Evolutionary conservation across 2,329 filamentous ascomycete genomes (phyloP).

Genomic region (Scortechinia acanthostroma): DNA sequence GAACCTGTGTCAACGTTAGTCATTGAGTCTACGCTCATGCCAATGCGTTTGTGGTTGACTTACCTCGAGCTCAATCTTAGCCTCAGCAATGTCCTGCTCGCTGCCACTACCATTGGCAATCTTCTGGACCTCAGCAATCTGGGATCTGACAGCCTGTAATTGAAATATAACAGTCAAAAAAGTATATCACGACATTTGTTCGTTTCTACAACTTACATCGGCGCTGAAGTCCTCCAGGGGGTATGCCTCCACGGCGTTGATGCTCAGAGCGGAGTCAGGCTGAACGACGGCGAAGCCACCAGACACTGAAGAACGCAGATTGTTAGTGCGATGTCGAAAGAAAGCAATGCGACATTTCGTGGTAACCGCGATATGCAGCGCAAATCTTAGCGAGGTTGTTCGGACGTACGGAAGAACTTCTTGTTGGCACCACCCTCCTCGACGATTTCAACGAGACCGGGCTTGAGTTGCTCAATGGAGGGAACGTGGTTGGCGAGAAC

Average conservation of each 20-base stretch:
- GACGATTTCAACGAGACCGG: slow-evolving; percentile 87
- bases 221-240: slow-evolving; percentile 91
- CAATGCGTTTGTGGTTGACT: slow-evolving; percentile 5
- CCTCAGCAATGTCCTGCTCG: slow-evolving; percentile 96
- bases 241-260: slow-evolving; percentile 96
- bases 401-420: slow-evolving; percentile 89
- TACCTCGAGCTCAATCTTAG: slow-evolving; percentile 98
- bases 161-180: no score
- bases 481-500: slow-evolving; percentile 98
- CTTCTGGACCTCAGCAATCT: slow-evolving; percentile 94
- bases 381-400: no score
- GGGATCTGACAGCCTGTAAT: slow-evolving; percentile 62
- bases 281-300: slow-evolving; percentile 96
- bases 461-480: slow-evolving; percentile 97
- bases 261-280: slow-evolving; percentile 88
- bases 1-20: slow-evolving; percentile 1
- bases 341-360: no score
- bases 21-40: neutral
- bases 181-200: no score
- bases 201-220: slow-evolving; percentile 36
- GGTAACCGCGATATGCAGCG: no score
- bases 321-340: neutral
- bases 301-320: slow-evolving; percentile 55
- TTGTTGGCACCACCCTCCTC: slow-evolving; percentile 86
- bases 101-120: slow-evolving; percentile 82